Base-by-base conservation (phyloP, 208 protist genomes). In the Leishmania martiniquensis region DNA sequence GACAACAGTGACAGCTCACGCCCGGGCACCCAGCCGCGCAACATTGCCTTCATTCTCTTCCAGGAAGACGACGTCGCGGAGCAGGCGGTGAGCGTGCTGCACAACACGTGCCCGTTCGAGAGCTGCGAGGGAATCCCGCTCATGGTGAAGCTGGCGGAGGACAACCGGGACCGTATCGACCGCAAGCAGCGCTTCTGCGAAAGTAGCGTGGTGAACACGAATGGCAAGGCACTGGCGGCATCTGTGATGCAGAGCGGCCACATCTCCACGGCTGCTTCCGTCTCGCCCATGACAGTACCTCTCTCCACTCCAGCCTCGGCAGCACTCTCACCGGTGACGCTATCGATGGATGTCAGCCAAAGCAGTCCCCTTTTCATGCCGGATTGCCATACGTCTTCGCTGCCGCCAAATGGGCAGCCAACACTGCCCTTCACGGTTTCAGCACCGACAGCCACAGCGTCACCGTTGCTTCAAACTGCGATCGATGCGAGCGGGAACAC, bases 31-130 rank as follows among this genome's bases (percentile, higher is more conserved):
- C 76, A 80, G 52, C 72, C 60, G 75, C 90, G 93, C 67, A 89
- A 88, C 81, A 96, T 96, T 62, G 93, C 93, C 68, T 96, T 96
- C 70, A 83, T 96, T 22, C 69, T 91, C 17, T 96, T 90, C 62
- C 60, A 80, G 42, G 80, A 85, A 25, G 88, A 91, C 59, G 90
- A 90, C 68, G 87, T 83, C 13, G 92, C 92, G 22, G 85, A 88
- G 73, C 70, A 60, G 84, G 92, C 91, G 34, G 87, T 90, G 55
- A 71, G 70, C 20, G 80, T 51, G 52, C 68, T 88, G 65, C 89
- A 93, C 84, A 90, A 89, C 84, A 90, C 87, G 2, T 87, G 78
- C 73, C 89, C 89, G n/a, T 93, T 93, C 59, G 67, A 76, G 6
- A 78, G 66, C 70, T 90, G 87, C 77, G 83, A 89, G 52, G 80